Evolutionary conservation across 495 filamentous ascomycete species (phyloP).

Genomic region (Aspergillus taichungensis): DNA sequence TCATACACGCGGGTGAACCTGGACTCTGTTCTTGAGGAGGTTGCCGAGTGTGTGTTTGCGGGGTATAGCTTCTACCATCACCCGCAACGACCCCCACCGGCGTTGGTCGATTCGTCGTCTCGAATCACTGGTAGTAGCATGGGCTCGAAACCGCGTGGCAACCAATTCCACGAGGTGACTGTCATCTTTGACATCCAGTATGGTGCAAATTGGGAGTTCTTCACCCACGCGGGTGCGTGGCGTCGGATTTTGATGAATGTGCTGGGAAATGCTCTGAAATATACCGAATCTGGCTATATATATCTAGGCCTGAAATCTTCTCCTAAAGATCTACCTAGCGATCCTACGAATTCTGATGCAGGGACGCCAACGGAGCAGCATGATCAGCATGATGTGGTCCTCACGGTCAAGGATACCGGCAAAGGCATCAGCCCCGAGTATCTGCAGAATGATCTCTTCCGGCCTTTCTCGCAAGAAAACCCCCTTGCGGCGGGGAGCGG

Average conservation of each 20-base stretch:
- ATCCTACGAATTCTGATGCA: not conserved
- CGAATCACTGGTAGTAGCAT: conserved; percentile 2
- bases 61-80: conserved; percentile 31
- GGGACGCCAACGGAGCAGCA: not conserved
- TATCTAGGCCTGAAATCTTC: conserved; percentile 16
- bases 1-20: conserved; percentile 24
- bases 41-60: conserved; percentile 49
- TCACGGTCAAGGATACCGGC: conserved; percentile 55
- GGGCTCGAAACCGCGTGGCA: conserved; percentile 1
- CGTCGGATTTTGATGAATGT: conserved; percentile 42
- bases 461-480: conserved; percentile 64
- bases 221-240: conserved; percentile 52
- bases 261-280: conserved; percentile 39
- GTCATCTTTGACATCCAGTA: conserved; percentile 51
- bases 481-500: conserved; percentile 57
- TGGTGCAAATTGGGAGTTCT: conserved; percentile 43
- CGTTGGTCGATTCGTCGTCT: conserved; percentile 9
- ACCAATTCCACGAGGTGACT: conserved; percentile 18
- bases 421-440: conserved; percentile 50
- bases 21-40: conserved; percentile 47
- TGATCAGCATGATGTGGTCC: conserved; percentile 11
- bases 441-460: conserved; percentile 53
- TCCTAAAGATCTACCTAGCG: not conserved
- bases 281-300: conserved; percentile 33
- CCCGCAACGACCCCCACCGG: conserved; percentile 11